A percentile compares a stretch with the other conserved stretches of the same genome.
These are phyloP conservation scores for Eragrostis curvula DNA, from an alignment of 176 grass and related monocot species.

Conservation along the genomic window DNA sequence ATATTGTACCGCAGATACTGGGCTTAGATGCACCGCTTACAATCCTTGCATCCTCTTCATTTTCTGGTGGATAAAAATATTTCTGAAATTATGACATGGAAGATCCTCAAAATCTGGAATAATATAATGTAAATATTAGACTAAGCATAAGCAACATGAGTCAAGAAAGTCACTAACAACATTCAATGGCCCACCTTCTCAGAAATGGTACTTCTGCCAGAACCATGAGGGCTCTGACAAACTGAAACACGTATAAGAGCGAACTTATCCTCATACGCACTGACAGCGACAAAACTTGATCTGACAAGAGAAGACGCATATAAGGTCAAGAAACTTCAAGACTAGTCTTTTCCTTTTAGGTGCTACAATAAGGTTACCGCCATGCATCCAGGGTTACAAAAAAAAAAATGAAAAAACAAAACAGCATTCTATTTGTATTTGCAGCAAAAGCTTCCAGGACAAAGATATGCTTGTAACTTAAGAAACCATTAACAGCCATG, in stretches of 20 bases:
- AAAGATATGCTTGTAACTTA: slow-evolving; percentile 4
- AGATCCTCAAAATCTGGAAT: slow-evolving; percentile 94
- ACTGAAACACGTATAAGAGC: slow-evolving; percentile 67
- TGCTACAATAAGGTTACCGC: neutral
- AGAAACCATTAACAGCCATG: slow-evolving; percentile 13
- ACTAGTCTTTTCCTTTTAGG: slow-evolving; percentile 25
- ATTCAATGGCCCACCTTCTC: slow-evolving; percentile 68
- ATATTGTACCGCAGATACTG: slow-evolving; percentile 75
- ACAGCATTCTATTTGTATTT: slow-evolving; percentile 5
- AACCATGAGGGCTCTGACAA: slow-evolving; percentile 37
- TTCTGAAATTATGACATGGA: slow-evolving; percentile 98
- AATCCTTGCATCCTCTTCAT: slow-evolving; percentile 58
- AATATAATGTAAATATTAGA: slow-evolving; percentile 80
- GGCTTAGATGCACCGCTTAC: slow-evolving; percentile 46
- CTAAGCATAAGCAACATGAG: slow-evolving; percentile 45
- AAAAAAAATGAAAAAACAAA: neutral
- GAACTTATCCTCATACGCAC: slow-evolving; percentile 86
- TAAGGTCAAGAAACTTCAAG: slow-evolving; percentile 46
- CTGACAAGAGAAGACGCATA: slow-evolving; percentile 51
- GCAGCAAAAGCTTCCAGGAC: slow-evolving; percentile 24
- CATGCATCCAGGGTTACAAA: slow-evolving; percentile 6
- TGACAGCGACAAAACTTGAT: slow-evolving; percentile 87
- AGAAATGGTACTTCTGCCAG: slow-evolving; percentile 56
- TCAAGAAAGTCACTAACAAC: slow-evolving; percentile 42
- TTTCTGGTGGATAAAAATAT: slow-evolving; percentile 97